A percentile compares a stretch with the other conserved stretches of the same genome.
Evolutionary conservation across 371 early-diverging fungal species (phyloP).

Genomic region (Mucor mucedo): DNA sequence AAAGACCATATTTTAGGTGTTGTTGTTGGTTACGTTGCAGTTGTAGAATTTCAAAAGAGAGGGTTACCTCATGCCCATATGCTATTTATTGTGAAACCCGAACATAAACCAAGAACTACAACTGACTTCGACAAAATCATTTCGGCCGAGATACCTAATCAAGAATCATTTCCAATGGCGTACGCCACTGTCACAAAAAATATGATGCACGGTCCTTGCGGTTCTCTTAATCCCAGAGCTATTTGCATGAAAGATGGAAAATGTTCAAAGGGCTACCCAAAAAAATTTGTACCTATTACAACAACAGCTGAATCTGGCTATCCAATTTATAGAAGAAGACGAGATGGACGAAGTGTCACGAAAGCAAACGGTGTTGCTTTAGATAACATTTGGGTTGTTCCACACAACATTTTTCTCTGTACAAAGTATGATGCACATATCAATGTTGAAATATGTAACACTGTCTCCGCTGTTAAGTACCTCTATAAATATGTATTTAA

Average conservation of each 20-base stretch:
- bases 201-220: no score
- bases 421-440: no score
- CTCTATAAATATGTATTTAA: constrained; percentile 36
- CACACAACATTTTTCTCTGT: no score
- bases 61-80: no score
- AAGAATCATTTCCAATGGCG: no score
- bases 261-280: constrained; percentile 35
- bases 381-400: no score
- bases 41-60: no score
- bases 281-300: constrained; percentile 20
- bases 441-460: constrained; percentile 40
- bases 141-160: constrained; percentile 4
- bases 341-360: no score
- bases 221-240: no score
- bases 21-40: constrained; percentile 28
- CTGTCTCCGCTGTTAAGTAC: constrained; percentile 23
- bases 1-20: constrained; percentile 28
- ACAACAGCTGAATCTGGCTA: constrained; percentile 7
- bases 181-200: no score
- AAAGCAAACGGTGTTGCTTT: no score
- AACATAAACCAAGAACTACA: not conserved
- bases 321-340: no score
- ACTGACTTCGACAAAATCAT: not conserved
- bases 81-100: not conserved
- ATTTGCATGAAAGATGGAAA: constrained; percentile 27